Evolutionary conservation across 139 green algal genomes (phyloP).

Genomic region (Chlamydomonas sphaeroides): DNA sequence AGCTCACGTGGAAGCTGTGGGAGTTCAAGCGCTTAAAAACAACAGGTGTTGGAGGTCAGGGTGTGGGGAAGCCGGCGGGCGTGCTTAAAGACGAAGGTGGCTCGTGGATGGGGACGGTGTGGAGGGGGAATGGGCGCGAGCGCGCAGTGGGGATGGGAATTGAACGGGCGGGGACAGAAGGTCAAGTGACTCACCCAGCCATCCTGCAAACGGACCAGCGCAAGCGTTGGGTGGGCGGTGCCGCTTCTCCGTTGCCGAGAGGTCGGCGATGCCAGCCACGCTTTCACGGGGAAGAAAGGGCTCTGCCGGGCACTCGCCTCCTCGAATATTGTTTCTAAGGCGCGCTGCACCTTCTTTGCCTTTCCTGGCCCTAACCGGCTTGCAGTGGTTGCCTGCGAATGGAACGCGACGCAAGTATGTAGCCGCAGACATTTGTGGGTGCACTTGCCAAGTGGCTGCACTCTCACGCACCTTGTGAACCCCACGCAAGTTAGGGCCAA

Average conservation of each 20-base stretch:
- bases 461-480: background rate
- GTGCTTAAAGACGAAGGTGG: no score
- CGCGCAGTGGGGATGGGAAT: background rate
- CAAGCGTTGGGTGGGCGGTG: background rate
- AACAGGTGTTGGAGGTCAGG: background rate
- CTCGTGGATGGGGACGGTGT: no score
- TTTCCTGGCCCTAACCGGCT: background rate
- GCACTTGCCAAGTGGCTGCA: background rate
- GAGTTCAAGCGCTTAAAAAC: background rate
- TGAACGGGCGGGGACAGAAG: background rate
- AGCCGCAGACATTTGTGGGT: no score
- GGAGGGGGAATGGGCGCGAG: no score
- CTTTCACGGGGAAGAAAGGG: background rate
- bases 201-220: background rate
- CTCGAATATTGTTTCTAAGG: conserved; percentile 21
- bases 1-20: background rate
- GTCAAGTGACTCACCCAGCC: background rate
- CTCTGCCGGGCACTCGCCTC: background rate
- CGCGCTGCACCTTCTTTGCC: conserved; percentile 17
- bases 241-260: background rate
- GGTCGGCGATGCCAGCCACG: background rate
- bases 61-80: background rate
- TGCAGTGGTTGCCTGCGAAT: background rate
- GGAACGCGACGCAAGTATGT: background rate
- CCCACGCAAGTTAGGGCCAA: background rate